Base-by-base conservation (phyloP, 208 protist genomes). In the Trypanosoma rangeli region DNA sequence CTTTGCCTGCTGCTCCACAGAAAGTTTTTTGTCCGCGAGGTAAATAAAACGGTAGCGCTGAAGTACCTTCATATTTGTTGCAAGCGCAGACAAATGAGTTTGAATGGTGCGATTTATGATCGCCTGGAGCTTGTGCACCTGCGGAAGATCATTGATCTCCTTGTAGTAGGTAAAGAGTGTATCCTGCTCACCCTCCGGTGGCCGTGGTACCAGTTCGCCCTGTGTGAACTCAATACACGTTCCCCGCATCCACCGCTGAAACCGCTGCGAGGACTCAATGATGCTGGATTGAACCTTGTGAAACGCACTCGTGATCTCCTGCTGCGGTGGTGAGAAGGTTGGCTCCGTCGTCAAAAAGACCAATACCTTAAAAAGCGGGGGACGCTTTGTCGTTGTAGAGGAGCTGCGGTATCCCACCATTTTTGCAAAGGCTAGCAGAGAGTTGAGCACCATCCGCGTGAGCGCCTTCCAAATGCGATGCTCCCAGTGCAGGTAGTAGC, bases 401-500 rank as follows among this genome's bases (percentile, higher is more conserved):
- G 68, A 82, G 10, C 74, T 68, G 37, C 68, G 78, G 76, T 96
- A 93, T 37, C 91, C 89, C 12, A 98, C 74, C 64, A 98, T 84
- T 73, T 93, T 94, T 29, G 87, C 85, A 59, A 98, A 97, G 16
- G 75, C 63, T 22, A 68, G 66, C 24, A 98, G 84, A 16, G 94
- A 97, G 49, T 64, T 76, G 22, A 97, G 73, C 20, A 99, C 95
- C 84, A 98, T 97, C 68, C 80, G 77, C 28, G 79, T 89, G 37
- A 99, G 83, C 1, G 98, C 97, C 31, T 87, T 81, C 90, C 94
- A 99, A 68, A 99, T 94, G 50, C 94, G 76, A 39, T 86, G 74
- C 82, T 99, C 98, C 98, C 98, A 99, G 83, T 98, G 86, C 22
- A 73, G 61, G 81, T 99, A 99, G 85, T 99, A 99, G 59, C 80